Evolutionary conservation across 176 grass and related monocot genomes (phyloP).

Genomic region (Triticum dicoccoides): DNA sequence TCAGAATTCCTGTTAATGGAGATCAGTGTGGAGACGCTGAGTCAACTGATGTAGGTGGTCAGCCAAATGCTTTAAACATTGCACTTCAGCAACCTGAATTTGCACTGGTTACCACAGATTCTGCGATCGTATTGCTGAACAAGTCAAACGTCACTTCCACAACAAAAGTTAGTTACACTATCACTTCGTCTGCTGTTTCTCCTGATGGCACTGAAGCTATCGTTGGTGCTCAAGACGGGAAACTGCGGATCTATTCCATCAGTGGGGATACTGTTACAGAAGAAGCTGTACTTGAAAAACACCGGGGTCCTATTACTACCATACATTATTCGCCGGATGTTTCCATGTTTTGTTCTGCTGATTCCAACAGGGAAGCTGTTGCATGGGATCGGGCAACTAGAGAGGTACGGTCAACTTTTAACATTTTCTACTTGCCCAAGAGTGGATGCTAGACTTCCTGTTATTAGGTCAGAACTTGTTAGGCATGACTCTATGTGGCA

Average conservation of each 20-base stretch:
- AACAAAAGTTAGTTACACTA: constrained; percentile 65
- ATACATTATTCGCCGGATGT: constrained; percentile 87
- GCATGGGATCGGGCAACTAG: constrained; percentile 81
- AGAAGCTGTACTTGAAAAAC: constrained; percentile 88
- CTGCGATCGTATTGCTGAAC: constrained; percentile 60
- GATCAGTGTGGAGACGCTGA: constrained; percentile 80
- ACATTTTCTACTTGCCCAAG: neutral
- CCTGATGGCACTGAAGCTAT: constrained; percentile 83
- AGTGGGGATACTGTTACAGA: constrained; percentile 61
- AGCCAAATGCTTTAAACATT: constrained; percentile 82
- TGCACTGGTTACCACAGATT: constrained; percentile 73
- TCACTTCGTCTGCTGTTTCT: constrained; percentile 74
- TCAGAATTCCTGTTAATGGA: constrained; percentile 75
- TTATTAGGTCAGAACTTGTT: constrained; percentile 7
- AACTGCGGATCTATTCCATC: constrained; percentile 76
- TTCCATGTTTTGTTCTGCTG: constrained; percentile 96
- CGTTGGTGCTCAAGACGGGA: constrained; percentile 89
- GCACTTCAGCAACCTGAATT: constrained; percentile 66
- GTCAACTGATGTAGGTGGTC: constrained; percentile 76
- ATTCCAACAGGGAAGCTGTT: constrained; percentile 93
- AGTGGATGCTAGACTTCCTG: constrained; percentile 13
- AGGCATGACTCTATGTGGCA: too few relatives aligned
- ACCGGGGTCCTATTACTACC: constrained; percentile 82
- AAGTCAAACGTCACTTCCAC: constrained; percentile 68
- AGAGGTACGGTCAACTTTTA: constrained; percentile 52